These are phyloP conservation scores for Bipolaris gigantea DNA, from an alignment of 2,329 filamentous ascomycete species.

Conservation along the genomic window DNA sequence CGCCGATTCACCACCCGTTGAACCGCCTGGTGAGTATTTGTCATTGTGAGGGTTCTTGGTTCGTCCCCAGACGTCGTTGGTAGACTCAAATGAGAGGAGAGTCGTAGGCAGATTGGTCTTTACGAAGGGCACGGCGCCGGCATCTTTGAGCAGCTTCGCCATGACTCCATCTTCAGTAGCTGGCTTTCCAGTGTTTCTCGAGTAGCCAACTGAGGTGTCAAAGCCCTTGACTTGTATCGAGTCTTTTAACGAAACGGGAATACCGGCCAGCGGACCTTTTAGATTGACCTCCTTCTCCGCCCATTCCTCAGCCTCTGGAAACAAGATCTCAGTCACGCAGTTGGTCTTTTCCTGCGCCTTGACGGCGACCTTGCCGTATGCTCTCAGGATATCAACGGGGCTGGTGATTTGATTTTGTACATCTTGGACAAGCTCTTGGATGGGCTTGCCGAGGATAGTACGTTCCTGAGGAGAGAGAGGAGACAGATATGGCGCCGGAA, in stretches of 20 bases:
- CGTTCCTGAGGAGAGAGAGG: constrained; percentile 67
- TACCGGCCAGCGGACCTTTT: constrained; percentile 79
- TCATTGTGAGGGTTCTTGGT: constrained; percentile 79
- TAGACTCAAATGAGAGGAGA: constrained; percentile 81
- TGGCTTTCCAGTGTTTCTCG: constrained; percentile 69
- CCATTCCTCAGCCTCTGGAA: constrained; percentile 78
- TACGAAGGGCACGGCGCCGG: constrained; percentile 85
- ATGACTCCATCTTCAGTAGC: constrained; percentile 68
- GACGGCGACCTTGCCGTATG: constrained; percentile 84
- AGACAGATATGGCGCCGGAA: constrained; percentile 66
- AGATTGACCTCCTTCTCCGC: constrained; percentile 64
- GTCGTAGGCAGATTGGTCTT: constrained; percentile 92
- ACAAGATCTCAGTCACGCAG: constrained; percentile 83
- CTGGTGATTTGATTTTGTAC: constrained; percentile 70
- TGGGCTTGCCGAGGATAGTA: constrained; percentile 69
- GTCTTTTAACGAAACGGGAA: constrained; percentile 83
- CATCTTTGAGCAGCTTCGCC: constrained; percentile 78
- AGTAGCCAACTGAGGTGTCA: constrained; percentile 81
- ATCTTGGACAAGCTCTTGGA: constrained; percentile 75
- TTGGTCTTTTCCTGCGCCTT: constrained; percentile 86
- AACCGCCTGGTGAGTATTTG: constrained; percentile 86
- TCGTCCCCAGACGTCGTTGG: constrained; percentile 78
- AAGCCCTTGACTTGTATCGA: constrained; percentile 78
- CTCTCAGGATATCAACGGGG: constrained; percentile 73
- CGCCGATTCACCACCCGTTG: constrained; percentile 81